These are phyloP conservation scores for Asterella californica DNA, from an alignment of 225 moss, liverwort and hornwort genomes.

Conservation along the genomic window DNA sequence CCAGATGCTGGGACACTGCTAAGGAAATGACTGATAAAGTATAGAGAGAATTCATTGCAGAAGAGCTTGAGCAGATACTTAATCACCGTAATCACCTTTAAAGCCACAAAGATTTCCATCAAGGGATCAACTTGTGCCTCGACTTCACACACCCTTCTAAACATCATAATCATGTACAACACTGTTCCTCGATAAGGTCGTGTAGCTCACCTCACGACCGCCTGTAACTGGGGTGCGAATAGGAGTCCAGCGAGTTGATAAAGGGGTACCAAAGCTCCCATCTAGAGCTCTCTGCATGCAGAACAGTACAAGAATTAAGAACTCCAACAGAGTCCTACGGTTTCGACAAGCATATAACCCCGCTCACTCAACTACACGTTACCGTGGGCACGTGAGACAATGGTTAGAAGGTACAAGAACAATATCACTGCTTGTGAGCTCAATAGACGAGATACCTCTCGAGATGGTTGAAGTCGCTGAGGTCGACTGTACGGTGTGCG, in stretches of 20 bases:
- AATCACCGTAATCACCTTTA: no score
- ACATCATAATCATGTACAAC: no score
- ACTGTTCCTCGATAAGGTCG: no score
- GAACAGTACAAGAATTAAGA: background rate
- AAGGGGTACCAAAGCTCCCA: constrained; percentile 30
- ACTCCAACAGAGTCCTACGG: background rate
- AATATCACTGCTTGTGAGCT: background rate
- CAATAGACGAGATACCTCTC: constrained; percentile 49
- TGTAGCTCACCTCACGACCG: constrained; percentile 40
- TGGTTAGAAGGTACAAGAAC: background rate
- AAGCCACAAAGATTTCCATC: no score
- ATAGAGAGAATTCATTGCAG: no score
- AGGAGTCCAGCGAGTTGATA: constrained; percentile 43
- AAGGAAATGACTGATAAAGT: no score
- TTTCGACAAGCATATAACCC: background rate
- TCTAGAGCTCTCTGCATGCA: constrained; percentile 33
- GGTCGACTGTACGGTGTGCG: constrained; percentile 70
- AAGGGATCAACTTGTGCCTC: background rate
- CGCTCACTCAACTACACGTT: background rate
- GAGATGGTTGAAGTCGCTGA: constrained; percentile 52
- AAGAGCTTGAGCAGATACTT: no score
- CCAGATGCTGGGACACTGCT: no score
- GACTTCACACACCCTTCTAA: no score
- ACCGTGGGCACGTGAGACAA: background rate
- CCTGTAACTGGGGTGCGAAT: constrained; percentile 46